Conservation (phyloP, 768 basidiomycete genomes). For the Lactifluus echinatus region DNA sequence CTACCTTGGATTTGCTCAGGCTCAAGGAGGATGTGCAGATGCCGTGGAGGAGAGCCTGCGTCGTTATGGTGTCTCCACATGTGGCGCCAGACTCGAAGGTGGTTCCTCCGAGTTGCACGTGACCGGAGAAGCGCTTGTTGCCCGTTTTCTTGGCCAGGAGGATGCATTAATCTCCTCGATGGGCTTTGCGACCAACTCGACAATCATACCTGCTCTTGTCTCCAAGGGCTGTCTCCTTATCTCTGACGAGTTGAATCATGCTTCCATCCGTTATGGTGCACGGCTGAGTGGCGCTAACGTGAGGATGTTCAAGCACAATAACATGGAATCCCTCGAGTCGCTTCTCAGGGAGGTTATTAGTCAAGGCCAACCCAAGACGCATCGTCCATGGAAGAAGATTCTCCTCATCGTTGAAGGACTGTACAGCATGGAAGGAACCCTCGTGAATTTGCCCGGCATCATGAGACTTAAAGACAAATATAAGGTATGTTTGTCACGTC, state of each 20-base stretch:
- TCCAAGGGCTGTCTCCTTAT: constrained; percentile 89
- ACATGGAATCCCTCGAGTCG: constrained; percentile 74
- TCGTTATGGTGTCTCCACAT: constrained; percentile 72
- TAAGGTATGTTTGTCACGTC: constrained; percentile 54
- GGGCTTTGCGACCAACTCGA: constrained; percentile 96
- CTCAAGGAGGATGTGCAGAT: constrained; percentile 87
- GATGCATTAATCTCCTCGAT: constrained; percentile 86
- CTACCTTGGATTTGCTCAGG: constrained; percentile 97
- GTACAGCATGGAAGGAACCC: constrained; percentile 98
- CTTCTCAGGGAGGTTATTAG: constrained; percentile 85
- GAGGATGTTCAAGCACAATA: constrained; percentile 94
- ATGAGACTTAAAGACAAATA: constrained; percentile 87
- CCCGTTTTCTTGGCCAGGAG: constrained; percentile 84
- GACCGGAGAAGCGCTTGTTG: constrained; percentile 77
- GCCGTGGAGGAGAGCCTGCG: constrained; percentile 79
- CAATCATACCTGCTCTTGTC: constrained; percentile 85
- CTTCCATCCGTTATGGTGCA: constrained; percentile 89
- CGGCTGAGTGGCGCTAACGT: constrained; percentile 83
- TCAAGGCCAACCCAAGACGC: constrained; percentile 96
- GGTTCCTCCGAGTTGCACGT: constrained; percentile 83
- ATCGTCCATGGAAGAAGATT: constrained; percentile 99
- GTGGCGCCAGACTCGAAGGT: constrained; percentile 72
- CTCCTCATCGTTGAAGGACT: constrained; percentile 89
- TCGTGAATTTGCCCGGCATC: constrained; percentile 75
- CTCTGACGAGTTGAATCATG: constrained; percentile 95